Base-by-base conservation (phyloP, 495 filamentous ascomycete species). In the Tuber umbilicatum region DNA sequence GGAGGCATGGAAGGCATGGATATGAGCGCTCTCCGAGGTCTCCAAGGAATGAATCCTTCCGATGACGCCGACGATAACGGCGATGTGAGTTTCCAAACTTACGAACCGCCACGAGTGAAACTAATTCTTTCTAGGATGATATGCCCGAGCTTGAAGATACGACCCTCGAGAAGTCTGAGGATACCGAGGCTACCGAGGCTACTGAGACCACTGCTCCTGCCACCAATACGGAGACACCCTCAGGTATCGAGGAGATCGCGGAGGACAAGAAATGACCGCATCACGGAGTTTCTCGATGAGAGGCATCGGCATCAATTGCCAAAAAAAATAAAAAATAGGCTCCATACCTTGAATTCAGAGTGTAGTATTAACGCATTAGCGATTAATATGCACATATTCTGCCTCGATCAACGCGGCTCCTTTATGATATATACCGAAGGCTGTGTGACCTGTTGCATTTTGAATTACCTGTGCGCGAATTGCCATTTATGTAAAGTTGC, bases 41-140 rank as follows among this genome's bases (percentile, higher is more conserved):
- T 72, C 42, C 68, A 69, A 68, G 80, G 50, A 43, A 81, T 78
- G 71, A 81, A 75, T 19, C 72, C 74, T 16, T n/a, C 72, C 6
- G 40, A 37, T 16, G 42, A 16, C 16, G 78, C 43, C 23, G 89
- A 89, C 41, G 92, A 91, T 19, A 88, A 87, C 70, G 92, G 97
- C 75, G 92, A 92, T 81, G 92, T 94, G 84, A 86, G 89, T 83
- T 31, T 67, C 40, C 50, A 16, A 14, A 64, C 17, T 17, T 35
- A 35, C 16, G 31, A 64, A 64, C 12, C 27, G 14, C 31, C 45
- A 76, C 35, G 75, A 17, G 79, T 70, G 9, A 27, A 27, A 5
- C 38, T 37, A 23, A 55, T 31, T 7, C n/a, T 40, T 55, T 6
- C 37, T 35, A 80, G 73, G 79, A 81, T 1, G 80, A 82, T n/a